Conservation (phyloP, 2,329 filamentous ascomycete species). For the Myriosclerotinia curreyana region DNA sequence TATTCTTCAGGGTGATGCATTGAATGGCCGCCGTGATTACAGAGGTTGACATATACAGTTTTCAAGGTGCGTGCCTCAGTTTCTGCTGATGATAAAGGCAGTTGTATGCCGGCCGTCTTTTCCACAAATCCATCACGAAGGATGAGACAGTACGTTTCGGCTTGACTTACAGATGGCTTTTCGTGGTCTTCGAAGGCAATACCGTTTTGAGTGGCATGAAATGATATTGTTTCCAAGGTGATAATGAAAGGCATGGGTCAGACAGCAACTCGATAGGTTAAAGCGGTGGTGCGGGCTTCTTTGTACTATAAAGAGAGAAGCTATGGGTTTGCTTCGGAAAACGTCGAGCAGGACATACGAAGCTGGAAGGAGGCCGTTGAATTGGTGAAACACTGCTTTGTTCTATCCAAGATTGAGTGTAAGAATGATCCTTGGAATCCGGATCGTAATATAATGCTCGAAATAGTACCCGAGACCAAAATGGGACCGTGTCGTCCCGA, state of each 20-base stretch:
- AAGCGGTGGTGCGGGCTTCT: not conserved
- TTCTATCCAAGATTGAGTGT: not conserved
- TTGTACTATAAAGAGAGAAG: not conserved
- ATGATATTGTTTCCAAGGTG: not conserved
- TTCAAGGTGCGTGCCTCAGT: not conserved
- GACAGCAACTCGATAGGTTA: not conserved
- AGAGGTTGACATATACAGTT: not conserved
- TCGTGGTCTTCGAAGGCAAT: not conserved
- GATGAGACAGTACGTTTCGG: constrained; percentile 7
- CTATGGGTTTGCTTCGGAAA: not conserved
- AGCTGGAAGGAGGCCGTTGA: not conserved
- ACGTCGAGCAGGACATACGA: not conserved
- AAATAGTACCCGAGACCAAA: constrained; percentile 5
- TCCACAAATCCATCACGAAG: not conserved
- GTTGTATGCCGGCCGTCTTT: not conserved
- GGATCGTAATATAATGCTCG: not conserved
- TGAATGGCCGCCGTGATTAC: no score
- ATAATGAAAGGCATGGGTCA: not conserved
- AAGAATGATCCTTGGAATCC: constrained; percentile 1
- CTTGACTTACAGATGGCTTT: not conserved
- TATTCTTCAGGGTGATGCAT: not conserved
- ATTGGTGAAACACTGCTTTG: not conserved
- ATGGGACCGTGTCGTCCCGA: not conserved
- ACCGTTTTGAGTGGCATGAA: not conserved
- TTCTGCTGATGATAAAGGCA: not conserved